phyloP scores from a whole-genome alignment of 1,284 basidiomycete species.

The Chiua sp. region DNA sequence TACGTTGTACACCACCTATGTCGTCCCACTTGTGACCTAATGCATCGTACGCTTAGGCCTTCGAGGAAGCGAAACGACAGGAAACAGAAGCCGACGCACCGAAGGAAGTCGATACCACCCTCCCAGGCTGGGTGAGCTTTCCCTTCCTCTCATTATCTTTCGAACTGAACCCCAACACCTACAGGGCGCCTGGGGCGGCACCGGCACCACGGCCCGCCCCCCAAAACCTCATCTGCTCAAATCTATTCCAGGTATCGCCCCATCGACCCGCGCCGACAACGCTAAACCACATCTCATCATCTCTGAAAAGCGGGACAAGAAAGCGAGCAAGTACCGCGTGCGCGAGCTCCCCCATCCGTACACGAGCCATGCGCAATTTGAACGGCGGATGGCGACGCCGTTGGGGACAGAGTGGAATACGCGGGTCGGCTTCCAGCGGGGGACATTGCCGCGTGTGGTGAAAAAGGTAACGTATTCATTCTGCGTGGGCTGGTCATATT shows the following conservation, averaged over 20 bases:
- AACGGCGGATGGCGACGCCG: slow-evolving; percentile 80
- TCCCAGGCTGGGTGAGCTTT: slow-evolving; percentile 92
- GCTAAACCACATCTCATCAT: slow-evolving; percentile 91
- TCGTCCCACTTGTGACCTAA: slow-evolving; percentile 1
- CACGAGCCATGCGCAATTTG: slow-evolving; percentile 90
- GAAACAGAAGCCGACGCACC: slow-evolving; percentile 88
- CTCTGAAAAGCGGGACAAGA: slow-evolving; percentile 93
- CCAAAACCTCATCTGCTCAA: slow-evolving; percentile 76
- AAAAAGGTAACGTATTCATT: slow-evolving; percentile 68
- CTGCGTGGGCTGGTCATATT: background rate
- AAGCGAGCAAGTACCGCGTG: slow-evolving; percentile 86
- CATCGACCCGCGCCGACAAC: slow-evolving; percentile 82
- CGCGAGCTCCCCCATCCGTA: slow-evolving; percentile 95
- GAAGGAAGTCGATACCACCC: slow-evolving; percentile 81
- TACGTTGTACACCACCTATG: slow-evolving; percentile 31
- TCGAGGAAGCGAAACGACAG: slow-evolving; percentile 81
- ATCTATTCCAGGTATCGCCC: slow-evolving; percentile 81
- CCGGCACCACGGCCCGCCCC: slow-evolving; percentile 63
- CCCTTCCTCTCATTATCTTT: background rate
- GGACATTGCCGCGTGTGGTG: slow-evolving; percentile 82
- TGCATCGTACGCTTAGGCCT: slow-evolving; percentile 60
- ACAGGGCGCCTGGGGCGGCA: slow-evolving; percentile 92
- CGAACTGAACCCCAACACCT: background rate
- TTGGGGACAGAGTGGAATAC: slow-evolving; percentile 96
- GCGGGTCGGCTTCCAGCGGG: slow-evolving; percentile 83